Evolutionary conservation across 306 rosid species (phyloP).

Genomic region (Acacia confusa): DNA sequence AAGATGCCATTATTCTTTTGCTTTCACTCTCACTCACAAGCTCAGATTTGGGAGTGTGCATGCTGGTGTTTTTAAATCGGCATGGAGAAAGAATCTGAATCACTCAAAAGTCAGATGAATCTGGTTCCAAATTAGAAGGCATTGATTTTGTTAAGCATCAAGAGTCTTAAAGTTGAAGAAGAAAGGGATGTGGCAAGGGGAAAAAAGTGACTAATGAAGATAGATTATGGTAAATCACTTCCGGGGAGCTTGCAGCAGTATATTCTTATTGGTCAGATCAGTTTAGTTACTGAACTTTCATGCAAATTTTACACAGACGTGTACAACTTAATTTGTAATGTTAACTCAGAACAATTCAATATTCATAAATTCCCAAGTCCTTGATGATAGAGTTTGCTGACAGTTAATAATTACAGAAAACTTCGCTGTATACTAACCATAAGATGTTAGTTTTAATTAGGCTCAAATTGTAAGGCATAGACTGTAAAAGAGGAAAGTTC

Average conservation of each 20-base stretch:
- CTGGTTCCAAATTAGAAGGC: slow-evolving; percentile 40
- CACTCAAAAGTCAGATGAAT: slow-evolving; percentile 33
- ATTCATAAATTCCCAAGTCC: background rate
- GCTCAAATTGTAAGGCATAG: background rate
- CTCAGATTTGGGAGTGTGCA: background rate
- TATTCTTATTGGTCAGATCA: background rate
- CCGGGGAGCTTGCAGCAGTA: background rate
- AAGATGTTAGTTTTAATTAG: background rate
- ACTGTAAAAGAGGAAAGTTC: background rate
- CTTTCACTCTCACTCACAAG: background rate
- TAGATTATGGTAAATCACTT: background rate
- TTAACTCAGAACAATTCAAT: background rate
- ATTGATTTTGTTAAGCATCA: background rate
- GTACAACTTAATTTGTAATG: background rate
- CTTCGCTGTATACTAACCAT: background rate
- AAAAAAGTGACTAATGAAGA: background rate
- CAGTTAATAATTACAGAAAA: too few relatives aligned
- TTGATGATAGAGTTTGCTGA: too few relatives aligned
- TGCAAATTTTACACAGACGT: background rate
- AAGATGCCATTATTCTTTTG: slow-evolving; percentile 36
- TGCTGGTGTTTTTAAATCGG: slow-evolving; percentile 30
- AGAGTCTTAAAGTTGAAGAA: background rate
- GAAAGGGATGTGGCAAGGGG: background rate
- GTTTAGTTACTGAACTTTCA: background rate
- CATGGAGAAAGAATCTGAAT: slow-evolving; percentile 35